phyloP scores from a whole-genome alignment of 345 rosid genomes.

The Physaria fendleri region DNA sequence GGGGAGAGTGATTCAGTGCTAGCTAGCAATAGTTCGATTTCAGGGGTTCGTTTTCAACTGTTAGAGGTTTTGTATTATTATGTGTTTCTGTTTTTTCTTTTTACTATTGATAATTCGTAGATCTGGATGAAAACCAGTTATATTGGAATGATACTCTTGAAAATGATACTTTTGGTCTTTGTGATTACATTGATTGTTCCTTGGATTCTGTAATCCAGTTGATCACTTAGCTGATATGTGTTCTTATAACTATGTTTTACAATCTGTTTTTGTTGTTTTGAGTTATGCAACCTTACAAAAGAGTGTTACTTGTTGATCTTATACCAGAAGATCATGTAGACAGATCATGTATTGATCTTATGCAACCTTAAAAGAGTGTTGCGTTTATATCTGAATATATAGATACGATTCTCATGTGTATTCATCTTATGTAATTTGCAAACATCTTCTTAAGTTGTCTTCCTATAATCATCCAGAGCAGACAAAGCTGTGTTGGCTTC shows the following conservation, averaged over 20 bases:
- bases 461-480: constrained; percentile 43
- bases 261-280: neutral
- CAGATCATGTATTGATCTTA: too few species aligned
- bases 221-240: neutral
- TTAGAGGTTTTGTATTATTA: constrained; percentile 2
- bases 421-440: neutral
- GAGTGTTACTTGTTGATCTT: neutral
- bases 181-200: neutral
- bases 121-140: constrained; percentile 5
- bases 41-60: neutral
- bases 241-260: neutral
- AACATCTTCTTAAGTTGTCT: neutral
- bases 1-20: neutral
- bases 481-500: constrained; percentile 82
- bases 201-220: neutral
- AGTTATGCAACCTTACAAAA: neutral
- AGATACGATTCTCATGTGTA: neutral
- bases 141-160: neutral
- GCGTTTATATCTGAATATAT: too few species aligned
- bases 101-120: neutral
- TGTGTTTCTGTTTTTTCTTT: too few species aligned
- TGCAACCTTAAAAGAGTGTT: too few species aligned
- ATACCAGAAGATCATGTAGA: neutral
- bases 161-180: neutral
- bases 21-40: constrained; percentile 1